Base-by-base conservation (phyloP, 495 filamentous ascomycete species). In the Xylaria longipes region DNA sequence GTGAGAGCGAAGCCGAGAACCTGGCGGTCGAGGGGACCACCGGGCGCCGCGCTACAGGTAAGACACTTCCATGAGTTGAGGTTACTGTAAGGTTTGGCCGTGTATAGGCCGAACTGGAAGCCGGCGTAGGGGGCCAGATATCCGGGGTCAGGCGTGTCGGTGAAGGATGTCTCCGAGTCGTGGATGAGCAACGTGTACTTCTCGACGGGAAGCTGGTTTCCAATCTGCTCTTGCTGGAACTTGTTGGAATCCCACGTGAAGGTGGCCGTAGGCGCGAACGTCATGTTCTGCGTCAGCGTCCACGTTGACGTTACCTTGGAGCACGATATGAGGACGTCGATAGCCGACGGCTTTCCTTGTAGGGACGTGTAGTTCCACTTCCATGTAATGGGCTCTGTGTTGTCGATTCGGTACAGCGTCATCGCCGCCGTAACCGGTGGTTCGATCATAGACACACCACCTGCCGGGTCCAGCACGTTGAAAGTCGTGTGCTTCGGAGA, bases 281-380 rank as follows among this genome's bases (percentile, higher is more conserved):
- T 84, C 84, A 87, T 87, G 79, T 87, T 87, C 58, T 84, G 81
- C 1, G 84, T 86, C n/a, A 87, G 76, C 9, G 84, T 87, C 81
- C 81, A 86, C 2, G 84, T 85, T 52, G 75, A 77, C 48, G 78
- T 72, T 15, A 77, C 82, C 29, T 71, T 69, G 46, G 89, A 89
- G 89, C 93, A 97, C 31, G 89, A 91, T 14, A 96, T 92, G 39
- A 96, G 81, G 5, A 98, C 88, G 74, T 99, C 92, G 74, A 99
- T 82, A 39, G 89, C 91, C 3, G 88, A 89, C 0, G 96, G 96
- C 1, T 89, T 91, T 22, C 90, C 90, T 37, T 87, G 87, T 48
- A 99, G 84, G 56, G 91, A 94, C 2, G 96, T 99, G 83, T 97
- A 98, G 81, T 98, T 98, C 95, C 95, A 99, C 0, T 83, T 90